Conservation (phyloP, 768 basidiomycete genomes). For the Tephrocybe rancida region DNA sequence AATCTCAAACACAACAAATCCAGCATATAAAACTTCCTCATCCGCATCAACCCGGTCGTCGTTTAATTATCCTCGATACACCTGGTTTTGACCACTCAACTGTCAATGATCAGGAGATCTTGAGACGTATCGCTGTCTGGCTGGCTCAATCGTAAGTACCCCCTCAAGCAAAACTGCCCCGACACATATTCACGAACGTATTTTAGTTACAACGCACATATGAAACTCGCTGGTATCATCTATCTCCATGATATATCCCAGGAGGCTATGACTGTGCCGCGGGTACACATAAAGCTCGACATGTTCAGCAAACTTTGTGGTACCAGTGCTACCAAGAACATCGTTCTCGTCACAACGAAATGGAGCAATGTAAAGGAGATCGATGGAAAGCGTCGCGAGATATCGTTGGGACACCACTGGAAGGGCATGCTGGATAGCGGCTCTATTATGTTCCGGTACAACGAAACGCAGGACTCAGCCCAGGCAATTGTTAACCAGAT, state of each 20-base stretch:
- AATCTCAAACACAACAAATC: too few relatives aligned
- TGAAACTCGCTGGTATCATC: constrained; percentile 13
- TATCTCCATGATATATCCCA: constrained; percentile 15
- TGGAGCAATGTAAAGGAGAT: constrained; percentile 38
- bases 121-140: constrained; percentile 10
- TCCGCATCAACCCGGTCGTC: too few relatives aligned
- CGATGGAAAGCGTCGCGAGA: too few relatives aligned
- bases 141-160: constrained; percentile 9
- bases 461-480: too few relatives aligned
- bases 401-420: too few relatives aligned
- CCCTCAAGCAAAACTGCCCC: background rate
- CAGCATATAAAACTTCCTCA: too few relatives aligned
- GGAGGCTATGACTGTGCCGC: constrained; percentile 17
- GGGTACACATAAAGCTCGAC: constrained; percentile 11
- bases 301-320: constrained; percentile 16
- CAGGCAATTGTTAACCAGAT: too few relatives aligned
- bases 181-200: background rate
- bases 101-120: constrained; percentile 4
- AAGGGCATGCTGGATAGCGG: too few relatives aligned
- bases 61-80: too few relatives aligned
- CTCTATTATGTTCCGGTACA: too few relatives aligned
- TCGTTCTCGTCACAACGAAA: constrained; percentile 29
- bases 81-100: constrained; percentile 10
- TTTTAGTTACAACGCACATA: constrained; percentile 5
- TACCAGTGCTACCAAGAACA: constrained; percentile 5